phyloP scores from a whole-genome alignment of 164 flowering plant genomes.

The Akebia trifoliata region DNA sequence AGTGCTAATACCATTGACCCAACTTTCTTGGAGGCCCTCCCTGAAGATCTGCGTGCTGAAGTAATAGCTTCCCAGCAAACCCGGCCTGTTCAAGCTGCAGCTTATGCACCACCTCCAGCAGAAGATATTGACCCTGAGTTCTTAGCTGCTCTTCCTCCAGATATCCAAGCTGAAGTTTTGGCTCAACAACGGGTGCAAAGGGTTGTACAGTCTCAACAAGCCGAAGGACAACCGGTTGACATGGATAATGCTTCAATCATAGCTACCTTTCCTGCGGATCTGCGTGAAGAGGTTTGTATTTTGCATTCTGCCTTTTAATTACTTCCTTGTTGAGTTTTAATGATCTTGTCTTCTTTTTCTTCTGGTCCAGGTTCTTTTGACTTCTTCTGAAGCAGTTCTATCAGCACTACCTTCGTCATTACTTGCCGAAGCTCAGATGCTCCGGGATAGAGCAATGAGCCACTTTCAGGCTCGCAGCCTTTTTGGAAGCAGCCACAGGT shows the following conservation, averaged over 20 bases:
- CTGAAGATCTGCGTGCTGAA: constrained; percentile 93
- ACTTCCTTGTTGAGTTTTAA: constrained; percentile 2
- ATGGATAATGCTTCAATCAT: constrained; percentile 98
- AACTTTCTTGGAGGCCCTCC: constrained; percentile 90
- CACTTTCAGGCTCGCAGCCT: constrained; percentile 89
- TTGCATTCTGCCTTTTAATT: neutral
- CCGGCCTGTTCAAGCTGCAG: constrained; percentile 61
- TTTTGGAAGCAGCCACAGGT: constrained; percentile 71
- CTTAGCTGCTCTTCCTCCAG: constrained; percentile 95
- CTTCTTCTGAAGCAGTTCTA: constrained; percentile 88
- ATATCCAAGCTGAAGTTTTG: constrained; percentile 93
- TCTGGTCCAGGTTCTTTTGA: constrained; percentile 71
- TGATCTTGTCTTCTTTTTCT: constrained; percentile 4
- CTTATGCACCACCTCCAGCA: constrained; percentile 62
- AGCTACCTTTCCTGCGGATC: constrained; percentile 94
- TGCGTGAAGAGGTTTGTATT: constrained; percentile 84
- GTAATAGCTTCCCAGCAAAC: constrained; percentile 93
- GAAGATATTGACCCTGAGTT: constrained; percentile 97
- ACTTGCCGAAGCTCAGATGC: constrained; percentile 96
- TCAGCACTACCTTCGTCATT: constrained; percentile 84
- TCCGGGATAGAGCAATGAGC: constrained; percentile 90
- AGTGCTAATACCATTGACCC: constrained; percentile 78
- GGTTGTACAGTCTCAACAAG: constrained; percentile 53
- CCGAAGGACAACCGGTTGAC: constrained; percentile 92
- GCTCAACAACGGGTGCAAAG: constrained; percentile 95